phyloP scores from a whole-genome alignment of 352 stramenopile genomes.

The Pythium folliculosum region DNA sequence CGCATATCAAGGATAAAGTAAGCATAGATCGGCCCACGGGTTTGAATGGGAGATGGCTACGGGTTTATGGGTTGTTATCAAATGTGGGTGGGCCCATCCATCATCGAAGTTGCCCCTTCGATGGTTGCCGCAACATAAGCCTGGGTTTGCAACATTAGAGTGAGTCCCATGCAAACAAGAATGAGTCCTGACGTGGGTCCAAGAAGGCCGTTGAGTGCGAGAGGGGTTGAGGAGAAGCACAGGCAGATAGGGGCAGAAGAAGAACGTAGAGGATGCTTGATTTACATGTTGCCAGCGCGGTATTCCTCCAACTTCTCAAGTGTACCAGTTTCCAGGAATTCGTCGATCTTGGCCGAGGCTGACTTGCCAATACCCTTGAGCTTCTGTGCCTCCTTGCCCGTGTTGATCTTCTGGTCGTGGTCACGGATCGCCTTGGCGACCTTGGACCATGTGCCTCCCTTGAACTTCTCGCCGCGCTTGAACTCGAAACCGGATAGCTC shows the following conservation, averaged over 20 bases:
- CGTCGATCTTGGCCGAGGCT: constrained; percentile 79
- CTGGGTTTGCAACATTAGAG: background rate
- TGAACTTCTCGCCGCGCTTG: constrained; percentile 86
- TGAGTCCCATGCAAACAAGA: background rate
- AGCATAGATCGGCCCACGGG: constrained; percentile 1
- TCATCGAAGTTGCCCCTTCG: constrained; percentile 1
- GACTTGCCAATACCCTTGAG: constrained; percentile 87
- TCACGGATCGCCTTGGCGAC: constrained; percentile 85
- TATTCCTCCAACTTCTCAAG: constrained; percentile 83
- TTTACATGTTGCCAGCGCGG: constrained; percentile 80
- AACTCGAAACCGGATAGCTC: constrained; percentile 89
- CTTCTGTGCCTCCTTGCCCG: constrained; percentile 80
- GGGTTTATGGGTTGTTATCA: constrained; percentile 11
- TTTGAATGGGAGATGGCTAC: constrained; percentile 6
- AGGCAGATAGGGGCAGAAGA: no score
- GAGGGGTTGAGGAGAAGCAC: background rate
- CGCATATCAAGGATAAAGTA: background rate
- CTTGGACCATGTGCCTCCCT: constrained; percentile 87
- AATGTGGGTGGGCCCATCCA: background rate
- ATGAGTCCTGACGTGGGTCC: background rate
- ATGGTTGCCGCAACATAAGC: constrained; percentile 8
- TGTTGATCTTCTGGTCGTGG: constrained; percentile 56
- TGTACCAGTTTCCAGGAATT: constrained; percentile 84
- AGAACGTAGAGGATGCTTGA: background rate
- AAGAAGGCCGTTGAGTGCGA: background rate